Conservation (phyloP, 1,139 yeast species). For the Schizosaccharomyces versatilis region DNA sequence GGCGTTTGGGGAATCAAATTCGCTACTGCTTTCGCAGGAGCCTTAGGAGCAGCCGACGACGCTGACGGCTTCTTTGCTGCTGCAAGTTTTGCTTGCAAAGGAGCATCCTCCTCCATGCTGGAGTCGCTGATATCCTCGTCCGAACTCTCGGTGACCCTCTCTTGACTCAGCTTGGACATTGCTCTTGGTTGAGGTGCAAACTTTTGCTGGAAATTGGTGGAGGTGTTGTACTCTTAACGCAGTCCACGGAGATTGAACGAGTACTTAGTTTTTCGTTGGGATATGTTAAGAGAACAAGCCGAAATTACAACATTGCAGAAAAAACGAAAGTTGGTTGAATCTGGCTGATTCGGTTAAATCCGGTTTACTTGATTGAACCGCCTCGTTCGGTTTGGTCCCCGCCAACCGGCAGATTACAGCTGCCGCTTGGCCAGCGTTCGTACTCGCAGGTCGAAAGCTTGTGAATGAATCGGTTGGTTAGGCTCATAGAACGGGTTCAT, state of each 20-base stretch:
- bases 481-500: conserved; percentile 60
- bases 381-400: no score
- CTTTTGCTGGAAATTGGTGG: no score
- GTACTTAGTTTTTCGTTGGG: no score
- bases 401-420: background rate
- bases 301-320: no score
- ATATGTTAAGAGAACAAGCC: no score
- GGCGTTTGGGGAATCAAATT: background rate
- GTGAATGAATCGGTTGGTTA: background rate
- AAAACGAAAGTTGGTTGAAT: no score
- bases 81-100: background rate
- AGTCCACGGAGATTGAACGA: no score
- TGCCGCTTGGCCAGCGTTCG: background rate
- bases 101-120: background rate
- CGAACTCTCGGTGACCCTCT: background rate
- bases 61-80: background rate
- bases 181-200: background rate
- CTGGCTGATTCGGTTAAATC: no score
- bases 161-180: background rate
- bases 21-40: background rate
- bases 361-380: no score
- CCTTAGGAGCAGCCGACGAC: background rate
- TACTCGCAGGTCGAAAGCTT: background rate
- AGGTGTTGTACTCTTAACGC: no score
- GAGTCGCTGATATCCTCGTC: background rate